A percentile compares a stretch with the other conserved stretches of the same genome.
phyloP scores from a whole-genome alignment of 169 alveolate species.

The Babesia bovis region DNA sequence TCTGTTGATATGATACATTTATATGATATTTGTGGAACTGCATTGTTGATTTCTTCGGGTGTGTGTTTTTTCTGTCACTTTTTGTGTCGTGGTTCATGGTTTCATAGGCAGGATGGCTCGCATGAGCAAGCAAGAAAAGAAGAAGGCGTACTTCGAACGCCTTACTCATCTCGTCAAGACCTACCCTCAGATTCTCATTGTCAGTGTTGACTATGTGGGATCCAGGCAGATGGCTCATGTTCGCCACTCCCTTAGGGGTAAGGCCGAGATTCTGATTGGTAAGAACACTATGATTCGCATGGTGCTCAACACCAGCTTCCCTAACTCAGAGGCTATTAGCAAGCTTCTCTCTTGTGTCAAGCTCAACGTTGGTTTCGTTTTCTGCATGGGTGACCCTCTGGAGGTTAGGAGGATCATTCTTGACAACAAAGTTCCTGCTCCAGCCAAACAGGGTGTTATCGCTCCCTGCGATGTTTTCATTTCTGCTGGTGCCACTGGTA shows the following conservation, averaged over 20 bases:
- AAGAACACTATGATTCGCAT: slow-evolving; percentile 95
- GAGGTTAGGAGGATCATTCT: slow-evolving; percentile 89
- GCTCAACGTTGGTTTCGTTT: slow-evolving; percentile 95
- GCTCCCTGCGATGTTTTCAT: slow-evolving; percentile 96
- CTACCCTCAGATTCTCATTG: slow-evolving; percentile 87
- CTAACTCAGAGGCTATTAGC: slow-evolving; percentile 83
- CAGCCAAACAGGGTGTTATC: slow-evolving; percentile 97
- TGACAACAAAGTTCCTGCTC: slow-evolving; percentile 94
- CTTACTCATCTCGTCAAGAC: slow-evolving; percentile 82
- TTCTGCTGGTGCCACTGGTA: slow-evolving; percentile 99
- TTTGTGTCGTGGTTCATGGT: neutral
- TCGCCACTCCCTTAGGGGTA: slow-evolving; percentile 90
- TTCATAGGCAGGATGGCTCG: slow-evolving; percentile 78
- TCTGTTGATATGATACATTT: neutral
- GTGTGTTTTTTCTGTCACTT: neutral
- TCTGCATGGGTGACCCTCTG: slow-evolving; percentile 92
- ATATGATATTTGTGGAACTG: neutral
- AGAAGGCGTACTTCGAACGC: slow-evolving; percentile 85
- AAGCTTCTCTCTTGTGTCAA: slow-evolving; percentile 84
- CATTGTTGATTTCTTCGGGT: neutral
- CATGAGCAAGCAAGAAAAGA: slow-evolving; percentile 81
- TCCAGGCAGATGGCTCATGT: slow-evolving; percentile 92
- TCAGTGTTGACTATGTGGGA: slow-evolving; percentile 94
- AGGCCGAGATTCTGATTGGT: slow-evolving; percentile 93
- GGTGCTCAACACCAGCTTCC: slow-evolving; percentile 84